Evolutionary conservation across 2,329 filamentous ascomycete species (phyloP), one percentile per base, ranked within the genome.

Genomic region (Fusarium penzigii): DNA sequence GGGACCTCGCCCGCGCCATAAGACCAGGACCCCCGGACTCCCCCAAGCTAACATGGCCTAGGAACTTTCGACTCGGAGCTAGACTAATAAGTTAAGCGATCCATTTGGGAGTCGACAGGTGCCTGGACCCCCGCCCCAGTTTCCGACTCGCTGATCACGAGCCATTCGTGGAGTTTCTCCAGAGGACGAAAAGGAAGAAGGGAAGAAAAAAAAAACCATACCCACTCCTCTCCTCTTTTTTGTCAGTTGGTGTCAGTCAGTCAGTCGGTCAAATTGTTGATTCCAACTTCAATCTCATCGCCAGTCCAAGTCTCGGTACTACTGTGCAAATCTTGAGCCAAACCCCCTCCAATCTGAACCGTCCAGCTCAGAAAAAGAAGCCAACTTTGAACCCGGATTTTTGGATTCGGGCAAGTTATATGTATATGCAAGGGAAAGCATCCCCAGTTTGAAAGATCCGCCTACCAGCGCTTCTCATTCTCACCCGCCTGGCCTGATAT

Each of bases 1-100:
- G 63, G 63, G 63, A 65, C 63, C 58, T 65, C 59, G 63, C 61
- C 64, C 58, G 25, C 53, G 32, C 13, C 32, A 36, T 11, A 9
- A 9, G n/a, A 11, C 32, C 32, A 14, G 32, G 10, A 36, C 13
- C 32, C 29, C 32, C 32, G 13, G 32, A 14, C 32, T 36, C 13
- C 13, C 20, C 32, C 32, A 36, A 36, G 32, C 32, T 36, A 12
- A 14, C 32, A 36, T 25, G 20, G 10, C 10, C 32, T 14, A 11
- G 32, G 32, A 36, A 36, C 32, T 36, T 36, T 36, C 32, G 10
- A 36, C 32, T 36, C 32, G 10, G 32, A 36, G 13, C 32, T 36
- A 36, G 9, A 14, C 32, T 36, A 36, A 36, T 36, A 12, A 36
- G 20, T 25, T 36, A 36, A 36, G 32, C 32, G 32, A 36, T 14